These are phyloP conservation scores for Takashimella tepidaria DNA, from an alignment of 1,284 basidiomycete species.

Conservation along the genomic window DNA sequence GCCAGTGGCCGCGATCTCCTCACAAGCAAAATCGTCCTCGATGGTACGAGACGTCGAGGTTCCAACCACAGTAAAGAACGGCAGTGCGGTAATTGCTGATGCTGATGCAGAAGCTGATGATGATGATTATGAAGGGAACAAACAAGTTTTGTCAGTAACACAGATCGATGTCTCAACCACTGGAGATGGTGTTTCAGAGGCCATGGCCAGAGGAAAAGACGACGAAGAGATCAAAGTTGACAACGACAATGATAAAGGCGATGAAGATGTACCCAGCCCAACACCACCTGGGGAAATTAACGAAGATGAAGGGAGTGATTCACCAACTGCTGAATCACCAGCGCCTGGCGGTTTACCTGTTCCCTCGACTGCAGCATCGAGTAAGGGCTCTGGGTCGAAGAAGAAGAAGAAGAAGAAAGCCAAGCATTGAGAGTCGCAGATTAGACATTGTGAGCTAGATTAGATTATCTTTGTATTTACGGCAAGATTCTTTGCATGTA, in stretches of 20 bases:
- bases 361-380: neutral
- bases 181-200: neutral
- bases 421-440: slow-evolving; percentile 19
- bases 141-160: neutral
- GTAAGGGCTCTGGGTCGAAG: slow-evolving; percentile 10
- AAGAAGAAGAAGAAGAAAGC: slow-evolving; percentile 44
- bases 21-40: neutral
- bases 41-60: neutral
- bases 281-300: too few species aligned
- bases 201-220: too few species aligned
- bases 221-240: neutral
- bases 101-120: slow-evolving; percentile 3
- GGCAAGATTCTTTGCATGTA: slow-evolving; percentile 2
- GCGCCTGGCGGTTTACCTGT: neutral
- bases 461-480: neutral
- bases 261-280: too few species aligned
- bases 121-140: neutral
- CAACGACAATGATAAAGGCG: neutral
- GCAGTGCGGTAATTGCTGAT: neutral
- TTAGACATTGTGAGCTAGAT: neutral
- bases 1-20: neutral
- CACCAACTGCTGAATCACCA: neutral
- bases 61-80: neutral
- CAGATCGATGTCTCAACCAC: neutral
- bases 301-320: neutral